These are phyloP conservation scores for Caloboletus inedulis DNA, from an alignment of 1,284 basidiomycete species.

Conservation along the genomic window DNA sequence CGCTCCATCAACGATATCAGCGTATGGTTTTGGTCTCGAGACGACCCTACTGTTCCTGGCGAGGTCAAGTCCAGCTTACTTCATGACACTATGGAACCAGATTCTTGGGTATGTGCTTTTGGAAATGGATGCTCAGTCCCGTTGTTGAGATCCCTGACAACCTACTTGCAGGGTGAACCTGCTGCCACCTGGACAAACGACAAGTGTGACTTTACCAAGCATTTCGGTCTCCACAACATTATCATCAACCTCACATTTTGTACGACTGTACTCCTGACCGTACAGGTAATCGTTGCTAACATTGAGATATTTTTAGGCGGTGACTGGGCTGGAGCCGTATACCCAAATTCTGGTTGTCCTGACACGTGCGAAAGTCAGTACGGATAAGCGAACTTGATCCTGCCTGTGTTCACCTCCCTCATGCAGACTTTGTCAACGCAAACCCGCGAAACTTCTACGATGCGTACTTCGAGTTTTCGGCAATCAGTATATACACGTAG, in stretches of 20 bases:
- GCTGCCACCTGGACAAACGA: slow-evolving; percentile 35
- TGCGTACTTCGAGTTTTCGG: slow-evolving; percentile 53
- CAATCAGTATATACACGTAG: slow-evolving; percentile 44
- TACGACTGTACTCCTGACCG: slow-evolving; percentile 10
- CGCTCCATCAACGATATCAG: slow-evolving; percentile 17
- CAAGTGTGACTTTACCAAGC: slow-evolving; percentile 29
- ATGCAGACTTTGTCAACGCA: slow-evolving; percentile 26
- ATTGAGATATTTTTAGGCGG: slow-evolving; percentile 29
- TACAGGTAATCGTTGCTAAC: background rate
- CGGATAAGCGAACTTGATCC: background rate
- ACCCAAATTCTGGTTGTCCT: slow-evolving; percentile 34
- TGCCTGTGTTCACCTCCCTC: background rate
- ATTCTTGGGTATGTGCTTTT: slow-evolving; percentile 20
- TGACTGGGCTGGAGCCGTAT: slow-evolving; percentile 40
- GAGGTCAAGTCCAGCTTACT: slow-evolving; percentile 12
- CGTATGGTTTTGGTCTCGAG: slow-evolving; percentile 27
- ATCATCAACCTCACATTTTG: slow-evolving; percentile 41
- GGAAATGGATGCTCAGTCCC: background rate
- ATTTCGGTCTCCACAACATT: slow-evolving; percentile 37
- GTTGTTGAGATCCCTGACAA: background rate
- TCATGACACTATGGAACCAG: slow-evolving; percentile 14
- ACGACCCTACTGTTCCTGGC: slow-evolving; percentile 10
- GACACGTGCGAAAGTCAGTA: slow-evolving; percentile 29
- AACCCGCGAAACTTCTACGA: slow-evolving; percentile 46
- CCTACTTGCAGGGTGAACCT: slow-evolving; percentile 32